Percentiles rank a stretch among this genome's conserved stretches.
These are phyloP conservation scores for Ulmus americana DNA, from an alignment of 331 rosid species.

Conservation along the genomic window DNA sequence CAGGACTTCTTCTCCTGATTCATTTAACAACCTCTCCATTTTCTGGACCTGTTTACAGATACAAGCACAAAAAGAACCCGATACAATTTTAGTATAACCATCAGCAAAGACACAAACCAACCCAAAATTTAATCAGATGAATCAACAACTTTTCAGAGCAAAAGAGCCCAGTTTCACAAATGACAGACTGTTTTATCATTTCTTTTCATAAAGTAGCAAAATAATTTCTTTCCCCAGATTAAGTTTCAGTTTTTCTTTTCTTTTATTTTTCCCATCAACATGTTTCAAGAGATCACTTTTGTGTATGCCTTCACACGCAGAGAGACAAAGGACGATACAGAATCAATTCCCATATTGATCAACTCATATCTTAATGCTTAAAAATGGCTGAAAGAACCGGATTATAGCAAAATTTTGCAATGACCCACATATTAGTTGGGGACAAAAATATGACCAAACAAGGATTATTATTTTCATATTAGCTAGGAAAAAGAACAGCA, in stretches of 20 bases:
- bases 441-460: too few relatives aligned
- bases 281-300: too few relatives aligned
- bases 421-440: not conserved
- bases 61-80: not conserved
- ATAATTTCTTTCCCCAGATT: too few relatives aligned
- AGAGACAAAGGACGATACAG: not conserved
- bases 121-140: not conserved
- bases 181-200: too few relatives aligned
- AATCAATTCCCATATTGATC: not conserved
- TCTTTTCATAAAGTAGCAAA: too few relatives aligned
- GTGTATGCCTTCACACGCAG: too few relatives aligned
- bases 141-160: not conserved
- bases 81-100: not conserved
- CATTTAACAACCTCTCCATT: constrained; percentile 57
- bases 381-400: not conserved
- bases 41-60: constrained; percentile 51
- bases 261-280: too few relatives aligned
- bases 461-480: too few relatives aligned
- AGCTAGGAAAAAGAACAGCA: too few relatives aligned
- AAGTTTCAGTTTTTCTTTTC: too few relatives aligned
- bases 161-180: too few relatives aligned
- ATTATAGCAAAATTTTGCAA: not conserved
- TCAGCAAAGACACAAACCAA: not conserved
- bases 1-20: constrained; percentile 39
- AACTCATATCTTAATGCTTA: not conserved